A percentile compares a stretch with the other conserved stretches of the same genome.
Evolutionary conservation across 805 yeast species (phyloP).

Genomic region (Myxozyma nipponensis): DNA sequence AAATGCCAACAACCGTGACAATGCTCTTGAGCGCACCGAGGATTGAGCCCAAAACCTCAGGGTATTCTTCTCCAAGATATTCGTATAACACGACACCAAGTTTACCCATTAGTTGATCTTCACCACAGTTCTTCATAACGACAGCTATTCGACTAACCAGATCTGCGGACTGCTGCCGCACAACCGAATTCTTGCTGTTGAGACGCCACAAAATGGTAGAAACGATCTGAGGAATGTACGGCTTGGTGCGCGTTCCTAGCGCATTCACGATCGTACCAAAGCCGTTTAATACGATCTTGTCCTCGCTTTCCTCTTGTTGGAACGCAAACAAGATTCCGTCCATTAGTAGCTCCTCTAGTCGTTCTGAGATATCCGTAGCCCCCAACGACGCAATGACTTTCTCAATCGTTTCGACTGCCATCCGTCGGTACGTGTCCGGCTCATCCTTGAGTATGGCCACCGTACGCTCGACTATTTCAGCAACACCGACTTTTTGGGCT

Average conservation of each 20-base stretch:
- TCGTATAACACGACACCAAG: conserved; percentile 78
- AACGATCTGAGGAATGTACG: conserved; percentile 68
- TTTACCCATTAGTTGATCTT: conserved; percentile 59
- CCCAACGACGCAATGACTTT: conserved; percentile 52
- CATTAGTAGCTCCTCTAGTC: conserved; percentile 60
- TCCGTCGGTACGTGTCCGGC: conserved; percentile 69
- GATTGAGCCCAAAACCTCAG: conserved; percentile 87
- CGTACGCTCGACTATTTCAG: conserved; percentile 55
- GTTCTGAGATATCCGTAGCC: conserved; percentile 56
- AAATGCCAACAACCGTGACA: conserved; percentile 55
- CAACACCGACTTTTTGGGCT: conserved; percentile 63
- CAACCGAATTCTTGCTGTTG: conserved; percentile 64
- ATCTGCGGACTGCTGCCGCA: conserved; percentile 82
- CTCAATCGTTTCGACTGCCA: conserved; percentile 71
- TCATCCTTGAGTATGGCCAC: conserved; percentile 68
- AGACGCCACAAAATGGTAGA: conserved; percentile 69
- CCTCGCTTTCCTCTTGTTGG: conserved; percentile 69
- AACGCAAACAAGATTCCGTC: conserved; percentile 80
- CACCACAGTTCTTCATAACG: conserved; percentile 60
- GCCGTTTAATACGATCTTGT: conserved; percentile 53
- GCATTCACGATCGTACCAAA: conserved; percentile 62
- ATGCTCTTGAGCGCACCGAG: conserved; percentile 66
- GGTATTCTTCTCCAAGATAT: conserved; percentile 89
- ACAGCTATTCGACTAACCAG: conserved; percentile 64
- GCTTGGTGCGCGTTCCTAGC: conserved; percentile 60